A percentile compares a stretch with the other conserved stretches of the same genome.
Conservation (phyloP, 805 yeast species). For the Starmera caribaea region DNA sequence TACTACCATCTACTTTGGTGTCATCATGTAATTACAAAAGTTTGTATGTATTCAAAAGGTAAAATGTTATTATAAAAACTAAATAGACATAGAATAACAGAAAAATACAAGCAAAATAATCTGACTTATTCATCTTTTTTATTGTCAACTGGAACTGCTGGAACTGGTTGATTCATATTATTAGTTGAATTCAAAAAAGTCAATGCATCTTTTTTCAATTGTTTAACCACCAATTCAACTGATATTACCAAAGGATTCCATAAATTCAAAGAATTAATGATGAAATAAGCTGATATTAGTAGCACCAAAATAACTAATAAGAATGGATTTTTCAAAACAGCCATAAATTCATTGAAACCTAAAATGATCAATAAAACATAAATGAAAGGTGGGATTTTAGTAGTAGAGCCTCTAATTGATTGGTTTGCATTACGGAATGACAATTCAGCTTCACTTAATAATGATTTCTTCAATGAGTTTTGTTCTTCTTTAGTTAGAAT, state of each 20-base stretch:
- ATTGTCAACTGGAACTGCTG: no score
- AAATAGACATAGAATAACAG: no score
- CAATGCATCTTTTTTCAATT: slow-evolving; percentile 44
- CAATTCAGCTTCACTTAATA: slow-evolving; percentile 70
- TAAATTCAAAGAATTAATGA: slow-evolving; percentile 60
- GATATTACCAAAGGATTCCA: slow-evolving; percentile 61
- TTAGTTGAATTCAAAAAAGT: slow-evolving; percentile 40
- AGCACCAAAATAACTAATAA: slow-evolving; percentile 55
- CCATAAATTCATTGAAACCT: slow-evolving; percentile 96
- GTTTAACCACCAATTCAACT: slow-evolving; percentile 43
- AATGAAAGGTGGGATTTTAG: slow-evolving; percentile 79
- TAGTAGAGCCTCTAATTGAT: slow-evolving; percentile 64
- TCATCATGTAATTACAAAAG: no score
- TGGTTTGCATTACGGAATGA: slow-evolving; percentile 82
- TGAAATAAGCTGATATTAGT: slow-evolving; percentile 49
- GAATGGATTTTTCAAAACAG: slow-evolving; percentile 79
- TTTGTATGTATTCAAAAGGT: no score
- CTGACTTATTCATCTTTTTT: no score
- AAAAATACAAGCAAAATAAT: no score
- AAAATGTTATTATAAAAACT: no score
- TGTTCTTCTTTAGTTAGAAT: slow-evolving; percentile 18
- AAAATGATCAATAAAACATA: slow-evolving; percentile 62
- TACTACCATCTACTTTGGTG: no score
- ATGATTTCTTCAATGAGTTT: slow-evolving; percentile 43
- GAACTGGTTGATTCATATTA: no score